Conservation (phyloP, 345 rosid species). For the Melaleuca quinquenervia region DNA sequence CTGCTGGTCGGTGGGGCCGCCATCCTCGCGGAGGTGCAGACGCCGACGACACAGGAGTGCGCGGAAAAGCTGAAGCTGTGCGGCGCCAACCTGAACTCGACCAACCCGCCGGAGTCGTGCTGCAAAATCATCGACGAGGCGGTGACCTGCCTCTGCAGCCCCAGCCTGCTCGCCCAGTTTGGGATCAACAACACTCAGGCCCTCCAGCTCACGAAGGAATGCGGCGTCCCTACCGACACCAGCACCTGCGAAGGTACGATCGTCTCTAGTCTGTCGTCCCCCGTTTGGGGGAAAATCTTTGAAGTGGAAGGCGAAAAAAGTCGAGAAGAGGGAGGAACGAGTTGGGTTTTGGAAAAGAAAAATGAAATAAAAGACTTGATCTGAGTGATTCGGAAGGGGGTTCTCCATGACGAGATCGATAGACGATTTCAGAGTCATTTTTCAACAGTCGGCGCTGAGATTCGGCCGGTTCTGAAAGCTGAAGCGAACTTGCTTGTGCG, state of each 20-base stretch:
- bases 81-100: slow-evolving; percentile 6
- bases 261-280: too few species aligned
- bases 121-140: slow-evolving; percentile 13
- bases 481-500: not conserved
- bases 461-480: not conserved
- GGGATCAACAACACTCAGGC: slow-evolving; percentile 8
- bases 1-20: not conserved
- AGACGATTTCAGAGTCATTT: not conserved
- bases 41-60: slow-evolving; percentile 4
- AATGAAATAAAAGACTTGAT: not conserved
- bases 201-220: slow-evolving; percentile 1
- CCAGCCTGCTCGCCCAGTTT: not conserved
- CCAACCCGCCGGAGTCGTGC: slow-evolving; percentile 9
- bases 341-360: not conserved
- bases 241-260: not conserved
- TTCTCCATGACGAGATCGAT: not conserved
- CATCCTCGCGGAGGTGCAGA: slow-evolving; percentile 5
- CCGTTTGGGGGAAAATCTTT: not conserved
- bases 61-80: slow-evolving; percentile 6
- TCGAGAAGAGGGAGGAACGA: not conserved
- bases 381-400: not conserved
- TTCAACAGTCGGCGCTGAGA: not conserved
- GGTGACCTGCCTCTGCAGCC: slow-evolving; percentile 20
- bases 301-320: not conserved
- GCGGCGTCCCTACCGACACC: slow-evolving; percentile 7